A percentile compares a stretch with the other conserved stretches of the same genome.
Conservation (phyloP, 495 filamentous ascomycete species). For the Melanomma pulvis-pyrius region DNA sequence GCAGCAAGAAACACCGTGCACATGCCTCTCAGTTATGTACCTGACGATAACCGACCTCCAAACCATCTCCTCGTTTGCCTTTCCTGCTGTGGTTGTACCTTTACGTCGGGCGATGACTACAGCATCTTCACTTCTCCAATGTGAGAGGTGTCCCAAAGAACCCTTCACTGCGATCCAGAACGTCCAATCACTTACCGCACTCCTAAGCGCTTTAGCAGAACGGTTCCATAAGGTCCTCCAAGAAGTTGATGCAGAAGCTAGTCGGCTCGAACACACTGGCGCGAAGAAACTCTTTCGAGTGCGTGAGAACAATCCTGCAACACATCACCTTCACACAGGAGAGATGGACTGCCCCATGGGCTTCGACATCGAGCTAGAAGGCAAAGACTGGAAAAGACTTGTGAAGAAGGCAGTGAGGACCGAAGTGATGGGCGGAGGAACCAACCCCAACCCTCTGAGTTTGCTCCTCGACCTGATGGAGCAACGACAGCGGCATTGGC, state of each 20-base stretch:
- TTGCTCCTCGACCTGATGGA: constrained; percentile 38
- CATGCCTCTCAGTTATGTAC: constrained; percentile 46
- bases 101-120: constrained; percentile 42
- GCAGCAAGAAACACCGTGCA: constrained; percentile 30
- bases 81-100: constrained; percentile 39
- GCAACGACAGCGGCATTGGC: constrained; percentile 33
- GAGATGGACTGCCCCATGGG: constrained; percentile 40
- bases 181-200: constrained; percentile 34
- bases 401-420: constrained; percentile 44
- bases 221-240: constrained; percentile 40
- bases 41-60: constrained; percentile 41
- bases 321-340: constrained; percentile 41
- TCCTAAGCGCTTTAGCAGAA: constrained; percentile 41
- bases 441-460: constrained; percentile 23
- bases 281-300: constrained; percentile 43
- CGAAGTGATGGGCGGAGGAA: constrained; percentile 40
- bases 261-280: constrained; percentile 26
- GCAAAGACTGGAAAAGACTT: constrained; percentile 42
- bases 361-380: constrained; percentile 41
- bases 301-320: constrained; percentile 37
- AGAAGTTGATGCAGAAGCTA: constrained; percentile 40
- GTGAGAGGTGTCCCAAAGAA: constrained; percentile 41
- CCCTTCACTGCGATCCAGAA: constrained; percentile 44
- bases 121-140: constrained; percentile 38
- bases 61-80: constrained; percentile 36